A percentile compares a stretch with the other conserved stretches of the same genome.
Conservation (phyloP, 2,329 filamentous ascomycete species). For the Dendryphion nanum region DNA sequence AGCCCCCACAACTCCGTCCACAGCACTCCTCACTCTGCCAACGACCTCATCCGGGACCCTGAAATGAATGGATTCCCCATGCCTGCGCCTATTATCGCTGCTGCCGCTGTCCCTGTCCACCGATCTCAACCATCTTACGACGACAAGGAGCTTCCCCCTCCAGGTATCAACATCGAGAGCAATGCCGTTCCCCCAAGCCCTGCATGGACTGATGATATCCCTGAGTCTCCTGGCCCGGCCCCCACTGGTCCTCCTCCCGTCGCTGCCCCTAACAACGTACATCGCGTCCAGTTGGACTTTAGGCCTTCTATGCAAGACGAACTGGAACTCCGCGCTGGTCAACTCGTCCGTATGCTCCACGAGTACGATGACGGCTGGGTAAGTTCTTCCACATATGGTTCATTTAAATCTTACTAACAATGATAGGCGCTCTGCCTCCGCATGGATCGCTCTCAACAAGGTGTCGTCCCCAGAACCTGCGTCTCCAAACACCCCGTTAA, state of each 20-base stretch:
- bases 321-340: conserved; percentile 74
- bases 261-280: conserved; percentile 60
- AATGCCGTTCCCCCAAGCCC: conserved; percentile 52
- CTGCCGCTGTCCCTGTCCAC: conserved; percentile 38
- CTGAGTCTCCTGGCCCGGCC: conserved; percentile 50
- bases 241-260: conserved; percentile 39
- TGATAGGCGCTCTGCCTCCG: conserved; percentile 80
- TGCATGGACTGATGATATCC: conserved; percentile 60
- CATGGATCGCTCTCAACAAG: conserved; percentile 86
- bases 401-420: conserved; percentile 14
- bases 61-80: conserved; percentile 17
- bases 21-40: conserved; percentile 23
- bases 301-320: conserved; percentile 91
- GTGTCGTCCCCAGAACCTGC: conserved; percentile 90
- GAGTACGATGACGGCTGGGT: conserved; percentile 99
- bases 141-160: conserved; percentile 41
- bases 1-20: conserved; percentile 27
- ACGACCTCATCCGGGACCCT: too few relatives aligned
- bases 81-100: conserved; percentile 40
- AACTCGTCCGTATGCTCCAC: conserved; percentile 84
- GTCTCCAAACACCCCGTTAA: conserved; percentile 90
- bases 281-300: conserved; percentile 94
- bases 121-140: conserved; percentile 42
- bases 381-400: conserved; percentile 43
- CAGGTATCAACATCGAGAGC: conserved; percentile 52